Evolutionary conservation across 208 protist genomes (phyloP), one percentile per base, ranked within the genome.

Genomic region (Acanthamoeba lenticulata): DNA sequence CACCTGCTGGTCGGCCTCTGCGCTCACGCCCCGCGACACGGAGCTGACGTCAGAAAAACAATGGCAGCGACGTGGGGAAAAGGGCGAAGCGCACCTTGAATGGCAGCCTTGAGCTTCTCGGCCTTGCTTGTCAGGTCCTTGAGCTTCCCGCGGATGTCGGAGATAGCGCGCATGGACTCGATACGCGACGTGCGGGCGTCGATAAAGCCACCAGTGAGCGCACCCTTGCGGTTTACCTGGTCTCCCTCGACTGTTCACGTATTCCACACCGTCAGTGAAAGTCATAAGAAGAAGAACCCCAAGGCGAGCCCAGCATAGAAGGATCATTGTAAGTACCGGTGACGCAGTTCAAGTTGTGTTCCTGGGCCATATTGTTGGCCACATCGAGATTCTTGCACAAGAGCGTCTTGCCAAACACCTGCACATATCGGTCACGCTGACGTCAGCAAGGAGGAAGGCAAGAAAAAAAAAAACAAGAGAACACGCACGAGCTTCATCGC

Each of bases 161-260:
- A 38, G 60, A 92, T 79, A 52, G 42, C 38, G 17, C 42, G 47
- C 57, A 55, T 49, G 79, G 47, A 2, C 79, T 88, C 45, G 44
- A 88, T 49, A 49, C 79, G 79, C 40, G 88, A 92, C 45, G 60
- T 69, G 32, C 88, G 55, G 27, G 52, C 88, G 74, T 79, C 88
- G 57, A 74, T 65, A 32, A 79, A 92, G 45, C 99, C 99, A 85
- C 99, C 99, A 0, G 98, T 99, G 27, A 99, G 97, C 5, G 98
- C 98, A 83, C 99, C 99, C 74, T 98, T 98, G 17, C 94, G 83
- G 85, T 85, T 94, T 21, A 98, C 94, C 38, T 97, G 52, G 94
- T 98, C 97, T 34, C 96, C 97, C 42, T 96, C 95, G 2, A 97
- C n/a, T 27, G 91, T 21, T 62, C 81, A 36, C 69, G 27, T n/a